Conservation (phyloP, 164 flowering plant species). For the Tetracentron sinense region DNA sequence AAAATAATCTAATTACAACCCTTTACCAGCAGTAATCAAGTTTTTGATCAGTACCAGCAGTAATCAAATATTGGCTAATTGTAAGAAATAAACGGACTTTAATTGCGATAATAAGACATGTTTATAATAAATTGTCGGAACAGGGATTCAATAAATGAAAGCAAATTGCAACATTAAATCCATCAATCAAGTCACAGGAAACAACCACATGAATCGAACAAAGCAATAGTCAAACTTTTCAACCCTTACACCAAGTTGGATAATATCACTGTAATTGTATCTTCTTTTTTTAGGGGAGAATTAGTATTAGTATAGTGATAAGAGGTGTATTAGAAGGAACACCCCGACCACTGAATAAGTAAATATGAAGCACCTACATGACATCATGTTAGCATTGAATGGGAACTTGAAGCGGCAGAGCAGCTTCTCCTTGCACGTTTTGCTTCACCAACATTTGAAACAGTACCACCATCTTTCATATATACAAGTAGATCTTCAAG, state of each 20-base stretch:
- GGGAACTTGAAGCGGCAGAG: slow-evolving; percentile 28
- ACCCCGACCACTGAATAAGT: background rate
- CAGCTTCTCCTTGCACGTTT: slow-evolving; percentile 29
- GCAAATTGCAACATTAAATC: too few relatives aligned
- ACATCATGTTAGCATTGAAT: slow-evolving; percentile 31
- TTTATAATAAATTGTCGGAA: too few relatives aligned
- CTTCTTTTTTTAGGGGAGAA: too few relatives aligned
- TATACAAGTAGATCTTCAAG: slow-evolving; percentile 47
- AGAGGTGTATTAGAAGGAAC: background rate
- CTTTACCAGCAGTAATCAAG: background rate
- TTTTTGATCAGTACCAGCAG: background rate
- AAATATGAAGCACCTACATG: slow-evolving; percentile 32
- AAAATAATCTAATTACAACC: too few relatives aligned
- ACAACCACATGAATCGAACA: background rate
- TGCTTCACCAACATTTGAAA: slow-evolving; percentile 18
- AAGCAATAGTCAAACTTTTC: background rate
- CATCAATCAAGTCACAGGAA: background rate
- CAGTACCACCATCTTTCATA: slow-evolving; percentile 23
- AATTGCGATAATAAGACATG: too few relatives aligned
- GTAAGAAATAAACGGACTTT: too few relatives aligned
- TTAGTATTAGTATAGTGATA: background rate
- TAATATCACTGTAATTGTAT: too few relatives aligned
- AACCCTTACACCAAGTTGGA: background rate
- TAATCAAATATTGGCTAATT: too few relatives aligned
- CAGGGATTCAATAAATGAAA: too few relatives aligned